Evolutionary conservation across 306 rosid genomes (phyloP).

Genomic region (Acacia confusa): DNA sequence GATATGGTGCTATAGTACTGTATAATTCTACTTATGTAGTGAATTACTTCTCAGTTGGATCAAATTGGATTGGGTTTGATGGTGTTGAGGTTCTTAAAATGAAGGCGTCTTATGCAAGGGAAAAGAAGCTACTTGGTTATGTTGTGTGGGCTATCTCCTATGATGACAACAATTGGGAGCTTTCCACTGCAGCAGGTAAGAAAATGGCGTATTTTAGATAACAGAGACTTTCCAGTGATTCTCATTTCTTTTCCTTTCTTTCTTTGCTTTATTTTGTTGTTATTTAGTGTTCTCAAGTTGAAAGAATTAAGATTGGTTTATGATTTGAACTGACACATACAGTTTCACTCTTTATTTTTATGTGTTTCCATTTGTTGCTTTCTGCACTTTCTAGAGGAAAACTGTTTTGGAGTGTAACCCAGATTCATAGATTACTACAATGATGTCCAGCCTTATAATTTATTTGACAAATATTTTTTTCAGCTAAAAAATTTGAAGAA

Average conservation of each 20-base stretch:
- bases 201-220: background rate
- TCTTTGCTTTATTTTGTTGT: background rate
- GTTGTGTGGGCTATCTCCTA: slow-evolving; percentile 11
- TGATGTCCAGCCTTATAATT: background rate
- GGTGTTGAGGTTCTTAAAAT: slow-evolving; percentile 25
- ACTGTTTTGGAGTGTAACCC: background rate
- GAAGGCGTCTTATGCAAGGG: slow-evolving; percentile 40
- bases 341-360: too few relatives aligned
- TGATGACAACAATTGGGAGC: slow-evolving; percentile 36
- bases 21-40: background rate
- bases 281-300: background rate
- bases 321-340: too few relatives aligned
- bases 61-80: slow-evolving; percentile 40
- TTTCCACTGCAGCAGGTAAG: slow-evolving; percentile 32
- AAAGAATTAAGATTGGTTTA: background rate
- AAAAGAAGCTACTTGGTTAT: slow-evolving; percentile 35
- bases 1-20: background rate
- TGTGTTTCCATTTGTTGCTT: background rate
- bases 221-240: background rate
- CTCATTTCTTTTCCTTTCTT: background rate
- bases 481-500: slow-evolving; percentile 5
- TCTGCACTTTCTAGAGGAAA: background rate
- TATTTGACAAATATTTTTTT: background rate
- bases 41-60: background rate
- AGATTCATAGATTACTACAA: background rate